Evolutionary conservation across 179 eudicot species (phyloP), one percentile per base, ranked within the genome.

Genomic region (Spergularia azorica): DNA sequence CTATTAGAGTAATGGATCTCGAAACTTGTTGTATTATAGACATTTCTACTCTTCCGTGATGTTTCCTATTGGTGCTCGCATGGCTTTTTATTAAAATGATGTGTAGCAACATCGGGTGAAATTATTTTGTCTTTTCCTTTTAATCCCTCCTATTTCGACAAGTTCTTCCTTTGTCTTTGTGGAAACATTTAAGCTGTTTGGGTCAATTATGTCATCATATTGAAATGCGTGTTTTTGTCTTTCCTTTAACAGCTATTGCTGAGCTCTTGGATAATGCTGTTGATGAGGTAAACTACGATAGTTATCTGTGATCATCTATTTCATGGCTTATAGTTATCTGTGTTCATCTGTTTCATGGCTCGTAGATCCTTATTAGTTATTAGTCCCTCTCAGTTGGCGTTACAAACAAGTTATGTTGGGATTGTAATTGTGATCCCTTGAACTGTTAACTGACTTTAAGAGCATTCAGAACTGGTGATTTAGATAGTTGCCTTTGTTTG

Each of bases 251-350:
- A 86, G 99, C 99, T 56, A 91, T 95, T 71, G 99, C 99, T 17
- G 99, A 95, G 89, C 95, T 95, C 67, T 85, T 95, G 89, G 99
- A 93, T 76, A 95, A 95, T 84, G 90, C 97, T 50, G 92, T 95
- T 65, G 99, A 95, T 75, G 99, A 95, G 99, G 98, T 95, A 76
- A 79, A 65, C 76, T 15, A 1, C 39, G 15, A 21, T 62, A 54
- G 50, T 10, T 76, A 7, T 66, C 18, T 43, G 21, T 63, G 11
- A 71, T 39, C 32, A 17, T 59, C 48, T 61, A 41, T 16, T 46
- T 76, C 57, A 17, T 66, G 74, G 52, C 59, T 63, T 63, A 16
- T 41, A 26, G 55, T 57, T 21, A 21, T 18, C 9, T 26, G 32
- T 26, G 54, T 20, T 55, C 7, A 1, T 15, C 32, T 18, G n/a